Evolutionary conservation across 805 yeast genomes (phyloP).

Genomic region (Tetrapisispora taiwanensis): DNA sequence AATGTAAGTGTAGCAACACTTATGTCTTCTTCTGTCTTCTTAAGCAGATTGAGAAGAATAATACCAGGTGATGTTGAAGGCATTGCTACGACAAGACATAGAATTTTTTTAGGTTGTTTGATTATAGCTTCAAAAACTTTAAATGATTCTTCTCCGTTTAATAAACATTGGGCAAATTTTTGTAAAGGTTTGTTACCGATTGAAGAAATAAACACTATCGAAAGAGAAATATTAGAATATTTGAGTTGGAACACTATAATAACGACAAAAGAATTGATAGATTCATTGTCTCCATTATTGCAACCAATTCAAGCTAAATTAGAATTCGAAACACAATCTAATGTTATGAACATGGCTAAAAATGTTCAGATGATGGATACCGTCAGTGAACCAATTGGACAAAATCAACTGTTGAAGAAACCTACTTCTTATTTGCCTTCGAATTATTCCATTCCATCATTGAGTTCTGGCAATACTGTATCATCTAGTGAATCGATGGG

Average conservation of each 20-base stretch:
- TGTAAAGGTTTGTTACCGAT: constrained; percentile 74
- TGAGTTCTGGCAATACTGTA: constrained; percentile 32
- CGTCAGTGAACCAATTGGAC: not conserved
- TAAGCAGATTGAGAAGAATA: constrained; percentile 62
- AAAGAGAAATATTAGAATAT: constrained; percentile 72
- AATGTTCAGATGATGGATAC: not conserved
- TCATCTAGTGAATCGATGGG: constrained; percentile 17
- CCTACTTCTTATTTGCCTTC: constrained; percentile 24
- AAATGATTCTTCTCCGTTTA: constrained; percentile 90
- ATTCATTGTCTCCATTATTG: constrained; percentile 65
- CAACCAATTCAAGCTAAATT: constrained; percentile 49
- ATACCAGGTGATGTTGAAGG: constrained; percentile 86
- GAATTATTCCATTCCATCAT: constrained; percentile 32
- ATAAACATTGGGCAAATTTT: constrained; percentile 92
- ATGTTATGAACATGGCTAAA: not conserved
- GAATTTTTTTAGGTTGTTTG: constrained; percentile 81
- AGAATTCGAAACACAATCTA: constrained; percentile 16
- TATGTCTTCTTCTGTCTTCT: constrained; percentile 82
- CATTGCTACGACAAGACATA: constrained; percentile 84
- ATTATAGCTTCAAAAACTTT: constrained; percentile 86
- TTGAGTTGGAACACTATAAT: constrained; percentile 80
- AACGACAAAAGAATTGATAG: constrained; percentile 55
- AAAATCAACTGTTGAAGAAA: not conserved
- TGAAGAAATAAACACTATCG: constrained; percentile 81
- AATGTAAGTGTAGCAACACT: constrained; percentile 92